Evolutionary conservation across 148 eudicot genomes (phyloP).

Genomic region (Dysphania ambrosioides): DNA sequence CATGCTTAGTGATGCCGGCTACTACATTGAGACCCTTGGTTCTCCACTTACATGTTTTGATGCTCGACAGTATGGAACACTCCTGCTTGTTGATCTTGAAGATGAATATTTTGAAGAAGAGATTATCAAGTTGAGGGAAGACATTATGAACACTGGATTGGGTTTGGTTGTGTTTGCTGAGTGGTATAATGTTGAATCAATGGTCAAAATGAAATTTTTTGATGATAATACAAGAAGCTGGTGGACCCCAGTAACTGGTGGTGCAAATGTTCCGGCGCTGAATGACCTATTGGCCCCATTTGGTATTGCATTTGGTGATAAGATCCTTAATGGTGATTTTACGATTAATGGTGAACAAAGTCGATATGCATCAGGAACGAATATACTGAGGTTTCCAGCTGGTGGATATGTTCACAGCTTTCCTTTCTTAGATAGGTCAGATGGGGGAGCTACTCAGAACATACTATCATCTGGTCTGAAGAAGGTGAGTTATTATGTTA

Average conservation of each 20-base stretch:
- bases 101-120: constrained; percentile 92
- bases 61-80: constrained; percentile 90
- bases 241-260: constrained; percentile 99
- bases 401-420: constrained; percentile 93
- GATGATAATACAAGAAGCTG: constrained; percentile 98
- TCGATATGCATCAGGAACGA: constrained; percentile 93
- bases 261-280: constrained; percentile 89
- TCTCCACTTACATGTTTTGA: constrained; percentile 98
- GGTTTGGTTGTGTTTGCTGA: constrained; percentile 91
- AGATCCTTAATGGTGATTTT: constrained; percentile 91
- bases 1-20: constrained; percentile 93
- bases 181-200: constrained; percentile 95
- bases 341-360: constrained; percentile 77
- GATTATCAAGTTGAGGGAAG: constrained; percentile 72
- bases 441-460: constrained; percentile 75
- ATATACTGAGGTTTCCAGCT: constrained; percentile 75
- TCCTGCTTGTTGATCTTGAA: constrained; percentile 94
- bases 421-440: constrained; percentile 84
- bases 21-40: constrained; percentile 88
- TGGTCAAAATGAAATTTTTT: constrained; percentile 95
- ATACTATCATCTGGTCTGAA: constrained; percentile 47
- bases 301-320: constrained; percentile 95
- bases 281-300: constrained; percentile 94
- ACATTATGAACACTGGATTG: constrained; percentile 65
- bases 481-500: constrained; percentile 48